Evolutionary conservation across 1,284 basidiomycete genomes (phyloP).

Genomic region (Irpex sp.): DNA sequence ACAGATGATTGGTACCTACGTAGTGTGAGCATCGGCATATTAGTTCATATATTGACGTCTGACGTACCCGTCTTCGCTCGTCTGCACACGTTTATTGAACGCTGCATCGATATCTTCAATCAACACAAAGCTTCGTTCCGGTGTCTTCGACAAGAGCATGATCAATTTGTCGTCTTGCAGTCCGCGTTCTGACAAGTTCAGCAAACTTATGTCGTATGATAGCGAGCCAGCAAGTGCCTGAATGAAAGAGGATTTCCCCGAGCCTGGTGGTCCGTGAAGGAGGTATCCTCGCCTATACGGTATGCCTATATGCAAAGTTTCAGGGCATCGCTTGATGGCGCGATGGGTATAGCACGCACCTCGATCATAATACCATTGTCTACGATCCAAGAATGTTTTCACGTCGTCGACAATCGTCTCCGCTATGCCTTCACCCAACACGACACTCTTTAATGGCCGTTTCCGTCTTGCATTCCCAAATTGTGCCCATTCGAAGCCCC

Average conservation of each 20-base stretch:
- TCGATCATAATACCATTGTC: slow-evolving; percentile 95
- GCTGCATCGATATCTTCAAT: slow-evolving; percentile 99
- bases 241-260: slow-evolving; percentile 98
- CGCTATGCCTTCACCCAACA: slow-evolving; percentile 75
- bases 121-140: slow-evolving; percentile 88
- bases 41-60: too few species aligned
- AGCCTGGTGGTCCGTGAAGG: slow-evolving; percentile 93
- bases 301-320: slow-evolving; percentile 64
- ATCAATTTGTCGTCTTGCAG: slow-evolving; percentile 96
- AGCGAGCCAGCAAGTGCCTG: slow-evolving; percentile 92
- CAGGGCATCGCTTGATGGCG: slow-evolving; percentile 3
- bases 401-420: slow-evolving; percentile 82
- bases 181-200: slow-evolving; percentile 96
- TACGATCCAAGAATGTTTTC: slow-evolving; percentile 75
- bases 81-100: slow-evolving; percentile 88
- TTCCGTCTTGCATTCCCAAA: slow-evolving; percentile 92
- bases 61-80: slow-evolving; percentile 80
- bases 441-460: slow-evolving; percentile 87
- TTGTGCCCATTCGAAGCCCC: slow-evolving; percentile 94
- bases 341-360: slow-evolving; percentile 42
- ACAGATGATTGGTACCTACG: slow-evolving; percentile 86
- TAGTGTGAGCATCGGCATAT: background rate
- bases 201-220: slow-evolving; percentile 92
- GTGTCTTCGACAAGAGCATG: slow-evolving; percentile 88
- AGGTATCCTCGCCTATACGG: slow-evolving; percentile 97